These are phyloP conservation scores for Diaporthe citriasiana DNA, from an alignment of 2,329 filamentous ascomycete genomes.

Conservation along the genomic window DNA sequence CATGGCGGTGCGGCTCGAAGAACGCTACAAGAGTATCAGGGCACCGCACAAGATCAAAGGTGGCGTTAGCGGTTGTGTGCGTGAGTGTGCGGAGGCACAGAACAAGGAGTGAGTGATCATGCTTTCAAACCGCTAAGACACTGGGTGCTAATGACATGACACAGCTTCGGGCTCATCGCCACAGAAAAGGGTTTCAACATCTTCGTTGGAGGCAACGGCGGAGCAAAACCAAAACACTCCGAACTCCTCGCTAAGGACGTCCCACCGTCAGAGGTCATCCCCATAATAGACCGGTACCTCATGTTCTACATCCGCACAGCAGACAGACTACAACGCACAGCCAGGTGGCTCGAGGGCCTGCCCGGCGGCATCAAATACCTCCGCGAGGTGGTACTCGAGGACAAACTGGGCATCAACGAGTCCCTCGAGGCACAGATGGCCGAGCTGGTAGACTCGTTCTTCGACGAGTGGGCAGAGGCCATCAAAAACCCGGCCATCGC, in stretches of 20 bases:
- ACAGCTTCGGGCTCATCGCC: conserved; percentile 87
- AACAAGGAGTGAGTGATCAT: conserved; percentile 80
- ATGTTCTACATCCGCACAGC: conserved; percentile 96
- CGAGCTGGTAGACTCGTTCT: conserved; percentile 85
- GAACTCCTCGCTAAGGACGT: conserved; percentile 91
- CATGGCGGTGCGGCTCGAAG: conserved; percentile 88
- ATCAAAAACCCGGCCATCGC: conserved; percentile 77
- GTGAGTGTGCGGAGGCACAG: conserved; percentile 92
- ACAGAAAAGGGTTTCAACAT: conserved; percentile 96
- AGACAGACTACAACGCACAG: conserved; percentile 90
- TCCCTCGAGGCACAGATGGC: conserved; percentile 91
- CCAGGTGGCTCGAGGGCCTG: conserved; percentile 86
- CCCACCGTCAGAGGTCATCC: conserved; percentile 83
- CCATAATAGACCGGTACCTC: conserved; percentile 88
- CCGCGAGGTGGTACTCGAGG: conserved; percentile 84
- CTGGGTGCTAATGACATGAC: conserved; percentile 38
- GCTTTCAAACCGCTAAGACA: too few relatives aligned
- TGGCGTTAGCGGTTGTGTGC: conserved; percentile 90
- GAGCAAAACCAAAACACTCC: conserved; percentile 85
- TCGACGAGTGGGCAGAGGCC: conserved; percentile 93
- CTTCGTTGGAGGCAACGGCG: conserved; percentile 90
- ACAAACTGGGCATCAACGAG: conserved; percentile 87
- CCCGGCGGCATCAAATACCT: conserved; percentile 89
- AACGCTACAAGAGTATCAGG: conserved; percentile 93
- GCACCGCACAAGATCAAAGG: conserved; percentile 92